Conservation (phyloP, 1,139 yeast genomes). For the Debaryomyces psychrophilus region DNA sequence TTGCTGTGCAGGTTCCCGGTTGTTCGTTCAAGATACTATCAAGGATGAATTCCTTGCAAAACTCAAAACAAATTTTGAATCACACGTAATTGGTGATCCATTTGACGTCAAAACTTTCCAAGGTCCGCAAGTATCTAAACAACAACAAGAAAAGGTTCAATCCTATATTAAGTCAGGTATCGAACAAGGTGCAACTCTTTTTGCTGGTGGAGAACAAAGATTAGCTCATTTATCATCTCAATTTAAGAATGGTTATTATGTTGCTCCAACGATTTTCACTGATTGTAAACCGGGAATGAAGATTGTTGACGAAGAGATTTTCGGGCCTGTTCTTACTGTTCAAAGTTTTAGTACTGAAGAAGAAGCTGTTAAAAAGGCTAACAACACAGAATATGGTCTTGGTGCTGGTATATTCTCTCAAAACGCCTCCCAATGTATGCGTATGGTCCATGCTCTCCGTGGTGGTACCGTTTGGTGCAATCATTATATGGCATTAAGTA, state of each 20-base stretch:
- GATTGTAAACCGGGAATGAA: slow-evolving; percentile 60
- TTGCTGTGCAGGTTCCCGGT: slow-evolving; percentile 75
- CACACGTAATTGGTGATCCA: slow-evolving; percentile 57
- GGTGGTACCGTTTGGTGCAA: slow-evolving; percentile 33
- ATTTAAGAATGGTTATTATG: slow-evolving; percentile 59
- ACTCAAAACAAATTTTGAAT: slow-evolving; percentile 26
- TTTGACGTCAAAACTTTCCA: slow-evolving; percentile 64
- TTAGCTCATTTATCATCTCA: slow-evolving; percentile 31
- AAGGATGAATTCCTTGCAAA: slow-evolving; percentile 59
- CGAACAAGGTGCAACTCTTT: slow-evolving; percentile 63
- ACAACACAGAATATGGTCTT: slow-evolving; percentile 68
- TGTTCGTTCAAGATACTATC: slow-evolving; percentile 65
- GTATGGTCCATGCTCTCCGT: slow-evolving; percentile 40
- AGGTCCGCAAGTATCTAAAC: slow-evolving; percentile 74
- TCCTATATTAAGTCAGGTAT: slow-evolving; percentile 64
- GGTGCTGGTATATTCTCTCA: slow-evolving; percentile 63
- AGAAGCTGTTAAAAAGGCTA: slow-evolving; percentile 63
- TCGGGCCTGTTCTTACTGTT: slow-evolving; percentile 73
- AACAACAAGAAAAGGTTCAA: slow-evolving; percentile 67
- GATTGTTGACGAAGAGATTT: slow-evolving; percentile 72
- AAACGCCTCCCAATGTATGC: slow-evolving; percentile 61
- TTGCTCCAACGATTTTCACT: slow-evolving; percentile 70
- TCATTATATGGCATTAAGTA: slow-evolving; percentile 30
- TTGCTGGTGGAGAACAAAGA: slow-evolving; percentile 66
- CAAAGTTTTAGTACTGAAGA: slow-evolving; percentile 65